Evolutionary conservation across 257 asterid species (phyloP), one percentile per base, ranked within the genome.

Genomic region (Cynanchum wilfordii): DNA sequence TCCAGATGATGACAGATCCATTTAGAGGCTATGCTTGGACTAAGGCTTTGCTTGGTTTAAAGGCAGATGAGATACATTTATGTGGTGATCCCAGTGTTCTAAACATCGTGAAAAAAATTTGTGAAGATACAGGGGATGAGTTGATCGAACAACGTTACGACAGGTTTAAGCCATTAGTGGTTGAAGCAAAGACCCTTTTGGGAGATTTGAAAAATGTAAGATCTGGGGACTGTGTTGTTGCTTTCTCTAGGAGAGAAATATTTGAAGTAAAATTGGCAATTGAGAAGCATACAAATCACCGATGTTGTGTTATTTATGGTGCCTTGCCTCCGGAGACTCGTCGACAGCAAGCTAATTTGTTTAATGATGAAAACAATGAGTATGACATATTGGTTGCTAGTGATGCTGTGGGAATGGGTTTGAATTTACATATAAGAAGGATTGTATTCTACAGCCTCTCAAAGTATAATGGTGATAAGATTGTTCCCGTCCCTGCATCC

Each of bases 61-160:
- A 88, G 81, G 97, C 99, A 52, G 99, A 91, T 74, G 99, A 94
- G 85, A 87, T 94, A 59, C 99, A 94, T 82, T 75, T 91, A 70
- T 89, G 99, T 66, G 99, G 99, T n/a, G 99, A 94, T 87, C 97
- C 99, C 15, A 94, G 99, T 84, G 99, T 94, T 81, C 76, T 91
- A 60, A 65, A 80, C 68, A 71, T 88, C 38, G 91, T 94, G 56
- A 79, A 96, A 80, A 82, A 81, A 71, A 78, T 94, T 40, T 91
- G 97, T 78, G 74, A 78, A 0, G 95, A 86, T 7, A 91, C 95
- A 1, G 97, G 97, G 73, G 99, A 94, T 77, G 97, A 91, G 76
- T 88, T 94, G 75, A 83, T 89, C 2, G 93, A 86, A 74, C 89
- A 84, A 16, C 86, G 70, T 63, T 94, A 94, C 24, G 92, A 85